Evolutionary conservation across 192 early-diverging fungal species (phyloP).

Genomic region (Podila horticola): DNA sequence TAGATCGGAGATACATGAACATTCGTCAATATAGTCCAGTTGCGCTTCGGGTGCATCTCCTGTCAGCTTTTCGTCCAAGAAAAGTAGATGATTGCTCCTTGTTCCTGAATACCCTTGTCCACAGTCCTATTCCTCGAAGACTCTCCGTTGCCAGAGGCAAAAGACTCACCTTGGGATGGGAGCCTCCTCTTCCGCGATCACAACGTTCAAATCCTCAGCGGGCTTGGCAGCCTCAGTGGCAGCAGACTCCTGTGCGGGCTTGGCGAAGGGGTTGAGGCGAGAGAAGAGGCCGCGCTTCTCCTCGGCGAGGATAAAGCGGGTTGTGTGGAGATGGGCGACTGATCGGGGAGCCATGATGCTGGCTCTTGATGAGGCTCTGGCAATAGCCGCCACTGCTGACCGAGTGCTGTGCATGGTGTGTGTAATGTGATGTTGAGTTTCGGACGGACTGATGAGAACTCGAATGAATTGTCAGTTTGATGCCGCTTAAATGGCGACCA

Average conservation of each 20-base stretch:
- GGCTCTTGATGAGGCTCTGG: slow-evolving; percentile 4
- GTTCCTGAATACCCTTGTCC: not conserved
- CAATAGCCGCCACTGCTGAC: slow-evolving; percentile 3
- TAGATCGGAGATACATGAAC: not conserved
- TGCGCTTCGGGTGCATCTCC: not conserved
- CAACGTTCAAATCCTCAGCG: slow-evolving; percentile 32
- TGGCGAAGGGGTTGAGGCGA: slow-evolving; percentile 48
- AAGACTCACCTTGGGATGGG: slow-evolving; percentile 23
- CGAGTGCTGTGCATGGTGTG: slow-evolving; percentile 4
- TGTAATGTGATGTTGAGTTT: not conserved
- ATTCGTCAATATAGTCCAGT: not conserved
- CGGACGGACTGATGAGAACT: not conserved
- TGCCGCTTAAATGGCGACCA: not conserved
- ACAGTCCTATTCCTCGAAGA: not conserved
- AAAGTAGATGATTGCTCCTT: not conserved
- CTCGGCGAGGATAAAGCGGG: slow-evolving; percentile 15
- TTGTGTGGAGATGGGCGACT: slow-evolving; percentile 21
- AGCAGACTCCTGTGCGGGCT: not conserved
- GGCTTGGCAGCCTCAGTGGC: slow-evolving; percentile 6
- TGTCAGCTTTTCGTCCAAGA: too few relatives aligned
- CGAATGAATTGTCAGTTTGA: not conserved
- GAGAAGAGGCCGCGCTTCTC: slow-evolving; percentile 45
- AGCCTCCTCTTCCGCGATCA: slow-evolving; percentile 31
- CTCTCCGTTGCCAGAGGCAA: not conserved
- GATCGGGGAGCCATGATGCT: not conserved